Evolutionary conservation across 106 monocot species (phyloP).

Genomic region (Cymbidium sinense): DNA sequence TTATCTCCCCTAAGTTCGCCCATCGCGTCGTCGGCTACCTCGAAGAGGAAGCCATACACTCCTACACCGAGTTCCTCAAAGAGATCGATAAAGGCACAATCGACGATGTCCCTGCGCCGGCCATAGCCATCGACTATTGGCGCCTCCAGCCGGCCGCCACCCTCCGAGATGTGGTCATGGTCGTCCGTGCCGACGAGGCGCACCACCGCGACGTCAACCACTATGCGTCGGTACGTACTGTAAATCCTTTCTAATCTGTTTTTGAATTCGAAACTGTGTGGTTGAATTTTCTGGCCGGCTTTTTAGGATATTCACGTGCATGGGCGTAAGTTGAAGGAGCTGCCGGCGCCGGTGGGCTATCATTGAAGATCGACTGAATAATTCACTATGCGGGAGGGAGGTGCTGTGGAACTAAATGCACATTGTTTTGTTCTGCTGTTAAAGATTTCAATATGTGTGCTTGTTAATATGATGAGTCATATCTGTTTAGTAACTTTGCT

Average conservation of each 20-base stretch:
- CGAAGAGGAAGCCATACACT: conserved; percentile 87
- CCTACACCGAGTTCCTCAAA: conserved; percentile 75
- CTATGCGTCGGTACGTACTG: conserved; percentile 46
- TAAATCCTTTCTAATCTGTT: too few species aligned
- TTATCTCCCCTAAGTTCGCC: conserved; percentile 69
- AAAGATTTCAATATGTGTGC: too few species aligned
- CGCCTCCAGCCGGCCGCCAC: conserved; percentile 40
- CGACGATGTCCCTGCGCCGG: conserved; percentile 60
- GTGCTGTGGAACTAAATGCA: too few species aligned
- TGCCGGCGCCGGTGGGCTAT: conserved; percentile 46
- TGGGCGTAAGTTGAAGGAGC: conserved; percentile 29
- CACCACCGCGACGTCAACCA: conserved; percentile 95
- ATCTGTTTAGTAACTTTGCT: too few species aligned
- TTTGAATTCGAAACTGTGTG: too few species aligned
- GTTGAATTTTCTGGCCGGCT: neutral
- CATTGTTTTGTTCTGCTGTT: too few species aligned
- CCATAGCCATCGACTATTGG: conserved; percentile 86
- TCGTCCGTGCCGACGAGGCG: conserved; percentile 76
- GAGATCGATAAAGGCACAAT: conserved; percentile 60
- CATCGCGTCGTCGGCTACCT: conserved; percentile 77
- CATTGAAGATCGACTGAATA: conserved; percentile 20
- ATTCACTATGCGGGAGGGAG: too few species aligned
- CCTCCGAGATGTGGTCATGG: conserved; percentile 65
- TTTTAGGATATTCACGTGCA: conserved; percentile 31
- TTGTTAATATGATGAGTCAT: too few species aligned